Base-by-base conservation (phyloP, 1,284 basidiomycete genomes). In the Trichosporon sp. region DNA sequence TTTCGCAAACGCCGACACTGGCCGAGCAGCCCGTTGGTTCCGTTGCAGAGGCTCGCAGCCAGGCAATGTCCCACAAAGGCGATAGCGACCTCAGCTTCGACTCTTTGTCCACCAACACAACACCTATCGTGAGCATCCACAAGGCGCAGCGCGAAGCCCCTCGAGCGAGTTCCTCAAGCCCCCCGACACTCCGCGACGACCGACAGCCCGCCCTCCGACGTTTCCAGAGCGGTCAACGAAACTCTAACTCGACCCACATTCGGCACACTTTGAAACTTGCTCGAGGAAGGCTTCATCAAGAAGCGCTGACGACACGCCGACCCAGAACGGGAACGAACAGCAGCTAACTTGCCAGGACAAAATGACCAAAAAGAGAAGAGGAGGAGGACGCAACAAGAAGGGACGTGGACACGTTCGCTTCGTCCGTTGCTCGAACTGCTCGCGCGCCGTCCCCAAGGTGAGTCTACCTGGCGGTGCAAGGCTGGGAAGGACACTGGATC, bases 311-410 rank as follows among this genome's bases (percentile, higher is more conserved):
- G 32, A 12, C 59, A 12, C 32, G n/a, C 59, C 31, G 32, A 32
- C 32, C 1, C 21, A 26, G 2, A 35, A 26, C 7, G 7, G 11
- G 59, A 63, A 8, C 31, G 31, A 63, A n/a, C 59, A 35, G 59
- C 5, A 35, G 59, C 59, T 63, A 31, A 63, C 59, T 63, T n/a
- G 51, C 51, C 69, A 67, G 59, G 32, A 70, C 79, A 83, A 77
- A 70, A 84, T 84, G 96, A 98, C 96, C 80, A 98, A 96, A 89
- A 98, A 98, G 89, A 92, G 96, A 92, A 92, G 96, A 92, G 94
- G 93, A 89, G 91, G 90, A 85, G 96, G 94, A 81, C 93, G 94
- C 82, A 96, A 96, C 93, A 96, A 96, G 89, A 93, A 96, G 86
- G 95, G 96, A 83, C 94, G 97, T 84, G 96, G 97, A 85, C 94